Base-by-base conservation (phyloP, 2,329 filamentous ascomycete genomes). In the Ophiostoma pallidulum region DNA sequence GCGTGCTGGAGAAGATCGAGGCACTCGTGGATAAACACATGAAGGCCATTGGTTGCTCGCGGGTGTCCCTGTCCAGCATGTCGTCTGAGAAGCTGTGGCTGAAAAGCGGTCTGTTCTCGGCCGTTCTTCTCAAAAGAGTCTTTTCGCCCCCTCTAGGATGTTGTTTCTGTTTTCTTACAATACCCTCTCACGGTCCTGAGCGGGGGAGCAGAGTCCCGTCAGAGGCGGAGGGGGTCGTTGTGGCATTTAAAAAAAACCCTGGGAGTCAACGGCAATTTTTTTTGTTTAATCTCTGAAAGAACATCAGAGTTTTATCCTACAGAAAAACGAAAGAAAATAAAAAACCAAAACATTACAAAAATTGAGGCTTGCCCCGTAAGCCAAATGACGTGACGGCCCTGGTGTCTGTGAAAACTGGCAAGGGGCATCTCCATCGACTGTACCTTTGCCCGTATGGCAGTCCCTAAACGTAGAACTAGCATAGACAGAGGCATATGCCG, bases 1-100 rank as follows among this genome's bases (percentile, higher is more conserved):
- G 88, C 24, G 87, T 97, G 0, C 89, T 95, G 59, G 78, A 88
- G 44, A 98, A 97, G 64, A 70, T 97, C 26, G 89, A 96, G 60
- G 68, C 68, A 10, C 68, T 97, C 10, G 84, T 98, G 56, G 90
- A 96, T 61, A 86, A 84, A 60, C 81, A 96, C 61, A 98, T 98
- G 92, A 71, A 72, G 45, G 75, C 74, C 29, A 66, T 92, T 56
- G 83, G 84, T 84, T 89, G 89, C 16, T 91, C 87, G 0, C 88
- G 87, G 56, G 67, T 92, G 14, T 82, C 86, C 0, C 66, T 97
- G 26, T 96, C 91, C 0, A 86, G 86, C 7, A 77, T 97, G 51
- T 92, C 90, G 4, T 85, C 89, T 0, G 83, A 94, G 62, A 76
- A 82, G 14, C 66, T 97, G 33, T 98, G 92, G 92, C 69, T 77